A percentile compares a stretch with the other conserved stretches of the same genome.
These are phyloP conservation scores for Papiliotrema fonsecae DNA, from an alignment of 1,284 basidiomycete species.

Conservation along the genomic window DNA sequence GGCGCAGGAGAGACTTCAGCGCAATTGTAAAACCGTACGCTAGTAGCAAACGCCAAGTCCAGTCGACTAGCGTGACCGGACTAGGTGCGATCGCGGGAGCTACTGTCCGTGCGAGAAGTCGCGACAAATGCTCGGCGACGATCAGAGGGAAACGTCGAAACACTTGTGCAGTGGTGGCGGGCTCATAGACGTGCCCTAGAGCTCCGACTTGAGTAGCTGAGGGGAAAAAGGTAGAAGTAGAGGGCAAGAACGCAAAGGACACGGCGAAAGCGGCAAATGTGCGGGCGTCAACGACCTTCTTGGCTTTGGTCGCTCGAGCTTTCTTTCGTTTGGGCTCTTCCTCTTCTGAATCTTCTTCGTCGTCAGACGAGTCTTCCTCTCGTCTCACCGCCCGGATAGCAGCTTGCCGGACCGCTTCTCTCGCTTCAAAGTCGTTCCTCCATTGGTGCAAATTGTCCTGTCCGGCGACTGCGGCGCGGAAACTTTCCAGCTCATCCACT, in stretches of 20 bases:
- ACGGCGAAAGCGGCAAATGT: conserved; percentile 44
- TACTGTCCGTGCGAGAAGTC: conserved; percentile 29
- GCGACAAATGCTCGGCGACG: conserved; percentile 38
- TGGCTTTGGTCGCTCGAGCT: conserved; percentile 17
- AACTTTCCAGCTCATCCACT: conserved; percentile 35
- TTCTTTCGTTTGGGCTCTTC: conserved; percentile 12
- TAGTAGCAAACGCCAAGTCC: conserved; percentile 36
- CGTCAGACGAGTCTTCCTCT: conserved; percentile 1
- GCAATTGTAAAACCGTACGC: conserved; percentile 26
- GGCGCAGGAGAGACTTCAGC: conserved; percentile 24
- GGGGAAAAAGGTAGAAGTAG: conserved; percentile 24
- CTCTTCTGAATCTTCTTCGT: conserved; percentile 27
- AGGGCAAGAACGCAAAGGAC: conserved; percentile 39
- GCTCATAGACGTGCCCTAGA: not conserved
- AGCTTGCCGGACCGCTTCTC: conserved; percentile 27
- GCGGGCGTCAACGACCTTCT: conserved; percentile 20
- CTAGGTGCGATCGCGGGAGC: conserved; percentile 25
- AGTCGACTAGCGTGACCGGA: conserved; percentile 33
- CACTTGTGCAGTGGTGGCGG: conserved; percentile 23
- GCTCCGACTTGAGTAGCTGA: not conserved
- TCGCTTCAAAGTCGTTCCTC: conserved; percentile 33
- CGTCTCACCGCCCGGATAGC: conserved; percentile 17
- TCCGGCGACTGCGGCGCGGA: conserved; percentile 31
- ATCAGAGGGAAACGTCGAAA: conserved; percentile 36
- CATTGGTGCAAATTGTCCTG: conserved; percentile 27